These are phyloP conservation scores for Colletotrichum eleusines DNA, from an alignment of 2,329 filamentous ascomycete species.

Conservation along the genomic window DNA sequence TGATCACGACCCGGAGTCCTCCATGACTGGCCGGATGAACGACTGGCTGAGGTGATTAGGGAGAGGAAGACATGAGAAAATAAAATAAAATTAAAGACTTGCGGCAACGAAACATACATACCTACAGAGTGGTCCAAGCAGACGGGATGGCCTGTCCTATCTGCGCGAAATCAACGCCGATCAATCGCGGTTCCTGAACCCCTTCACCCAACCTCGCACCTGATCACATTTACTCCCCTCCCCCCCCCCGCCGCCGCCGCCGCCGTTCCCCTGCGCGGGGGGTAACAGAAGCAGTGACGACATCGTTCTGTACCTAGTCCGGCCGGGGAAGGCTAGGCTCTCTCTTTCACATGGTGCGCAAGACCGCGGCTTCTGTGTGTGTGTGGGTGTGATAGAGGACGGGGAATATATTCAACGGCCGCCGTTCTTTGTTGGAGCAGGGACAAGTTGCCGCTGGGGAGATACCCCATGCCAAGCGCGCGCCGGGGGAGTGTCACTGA, in stretches of 20 bases:
- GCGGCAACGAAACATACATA: not conserved
- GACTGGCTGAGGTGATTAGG: not conserved
- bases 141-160: constrained; percentile 21
- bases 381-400: too few species aligned
- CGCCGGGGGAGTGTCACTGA: not conserved
- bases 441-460: not conserved
- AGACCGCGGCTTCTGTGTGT: not conserved
- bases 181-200: not conserved
- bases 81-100: too few species aligned
- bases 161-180: constrained; percentile 1
- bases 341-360: not conserved
- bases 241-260: not conserved
- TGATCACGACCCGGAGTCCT: too few species aligned
- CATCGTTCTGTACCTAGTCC: not conserved
- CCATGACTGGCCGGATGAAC: not conserved
- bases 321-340: too few species aligned
- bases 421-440: not conserved
- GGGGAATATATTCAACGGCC: too few species aligned
- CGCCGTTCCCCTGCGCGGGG: not conserved
- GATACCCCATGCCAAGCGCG: too few species aligned
- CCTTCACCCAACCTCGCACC: not conserved
- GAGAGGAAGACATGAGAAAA: not conserved
- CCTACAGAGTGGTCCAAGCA: constrained; percentile 2
- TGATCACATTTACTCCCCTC: too few species aligned
- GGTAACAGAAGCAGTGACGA: not conserved